Conservation (phyloP, 73 alveolate genomes). For the Paramecium caudatum region DNA sequence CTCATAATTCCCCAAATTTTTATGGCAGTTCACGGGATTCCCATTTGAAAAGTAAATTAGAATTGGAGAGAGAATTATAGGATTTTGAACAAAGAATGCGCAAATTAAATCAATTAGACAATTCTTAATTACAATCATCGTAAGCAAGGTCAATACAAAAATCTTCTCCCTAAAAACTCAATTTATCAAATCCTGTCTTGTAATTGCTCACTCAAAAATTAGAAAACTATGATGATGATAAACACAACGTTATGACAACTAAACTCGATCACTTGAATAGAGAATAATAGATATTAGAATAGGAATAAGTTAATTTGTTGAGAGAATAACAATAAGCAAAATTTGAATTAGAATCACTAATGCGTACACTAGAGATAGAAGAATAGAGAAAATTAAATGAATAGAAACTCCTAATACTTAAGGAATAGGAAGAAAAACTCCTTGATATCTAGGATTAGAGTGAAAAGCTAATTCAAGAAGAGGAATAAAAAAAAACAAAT, state of each 20-base stretch:
- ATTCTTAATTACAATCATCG: slow-evolving; percentile 18
- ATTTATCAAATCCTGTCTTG: background rate
- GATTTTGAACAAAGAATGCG: slow-evolving; percentile 42
- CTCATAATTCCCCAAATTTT: background rate
- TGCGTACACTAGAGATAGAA: background rate
- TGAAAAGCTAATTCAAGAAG: slow-evolving; percentile 10
- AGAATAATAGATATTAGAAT: slow-evolving; percentile 5
- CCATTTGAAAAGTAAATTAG: slow-evolving; percentile 40
- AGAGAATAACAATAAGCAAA: background rate
- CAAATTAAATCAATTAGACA: slow-evolving; percentile 1
- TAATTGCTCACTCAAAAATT: slow-evolving; percentile 6
- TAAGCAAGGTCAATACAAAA: background rate
- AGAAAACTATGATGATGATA: slow-evolving; percentile 43
- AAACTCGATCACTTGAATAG: background rate
- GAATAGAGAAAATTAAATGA: slow-evolving; percentile 22
- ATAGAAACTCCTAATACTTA: background rate
- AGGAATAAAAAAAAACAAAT: background rate
- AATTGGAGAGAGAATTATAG: slow-evolving; percentile 28
- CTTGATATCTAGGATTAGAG: slow-evolving; percentile 30
- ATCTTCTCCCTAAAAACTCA: background rate
- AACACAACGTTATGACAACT: background rate
- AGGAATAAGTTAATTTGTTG: background rate
- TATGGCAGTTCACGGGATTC: slow-evolving; percentile 41
- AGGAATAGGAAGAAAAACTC: slow-evolving; percentile 55
- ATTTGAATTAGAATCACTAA: slow-evolving; percentile 40